Conservation (phyloP, 192 early-diverging fungal genomes). For the Funneliformis mosseae region DNA sequence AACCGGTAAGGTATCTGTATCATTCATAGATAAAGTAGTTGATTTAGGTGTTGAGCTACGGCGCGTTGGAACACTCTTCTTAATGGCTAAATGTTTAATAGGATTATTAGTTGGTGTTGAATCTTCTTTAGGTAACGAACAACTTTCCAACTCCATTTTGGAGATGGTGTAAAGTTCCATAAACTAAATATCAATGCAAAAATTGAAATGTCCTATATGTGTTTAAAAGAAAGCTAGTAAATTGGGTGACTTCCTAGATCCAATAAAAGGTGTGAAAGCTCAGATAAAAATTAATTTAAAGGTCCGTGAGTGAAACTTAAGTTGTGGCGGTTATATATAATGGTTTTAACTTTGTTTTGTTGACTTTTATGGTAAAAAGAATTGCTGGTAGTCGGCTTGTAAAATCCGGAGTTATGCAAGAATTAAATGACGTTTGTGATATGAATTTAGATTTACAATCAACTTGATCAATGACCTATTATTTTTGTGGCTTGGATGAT, state of each 20-base stretch:
- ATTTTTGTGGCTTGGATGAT: no score
- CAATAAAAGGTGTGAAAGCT: background rate
- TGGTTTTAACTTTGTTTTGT: background rate
- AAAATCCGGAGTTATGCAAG: background rate
- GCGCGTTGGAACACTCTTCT: constrained; percentile 1
- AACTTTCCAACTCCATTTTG: constrained; percentile 1
- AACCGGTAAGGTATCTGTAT: background rate
- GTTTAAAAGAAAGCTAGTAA: background rate
- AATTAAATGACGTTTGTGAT: no score
- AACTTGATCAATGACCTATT: no score
- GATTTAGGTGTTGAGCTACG: background rate
- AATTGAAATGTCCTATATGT: background rate
- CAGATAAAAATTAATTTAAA: background rate
- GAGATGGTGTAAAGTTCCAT: background rate
- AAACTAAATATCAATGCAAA: background rate
- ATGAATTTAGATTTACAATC: no score
- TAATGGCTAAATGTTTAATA: background rate
- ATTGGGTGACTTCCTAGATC: background rate
- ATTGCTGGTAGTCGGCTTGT: background rate
- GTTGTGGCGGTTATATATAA: background rate
- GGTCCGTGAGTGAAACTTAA: background rate
- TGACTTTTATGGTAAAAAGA: background rate
- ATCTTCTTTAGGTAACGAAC: background rate
- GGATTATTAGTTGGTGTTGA: background rate
- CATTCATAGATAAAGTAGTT: background rate